These are phyloP conservation scores for Pseudopediastrum boryanum DNA, from an alignment of 139 green algal genomes.

Conservation along the genomic window DNA sequence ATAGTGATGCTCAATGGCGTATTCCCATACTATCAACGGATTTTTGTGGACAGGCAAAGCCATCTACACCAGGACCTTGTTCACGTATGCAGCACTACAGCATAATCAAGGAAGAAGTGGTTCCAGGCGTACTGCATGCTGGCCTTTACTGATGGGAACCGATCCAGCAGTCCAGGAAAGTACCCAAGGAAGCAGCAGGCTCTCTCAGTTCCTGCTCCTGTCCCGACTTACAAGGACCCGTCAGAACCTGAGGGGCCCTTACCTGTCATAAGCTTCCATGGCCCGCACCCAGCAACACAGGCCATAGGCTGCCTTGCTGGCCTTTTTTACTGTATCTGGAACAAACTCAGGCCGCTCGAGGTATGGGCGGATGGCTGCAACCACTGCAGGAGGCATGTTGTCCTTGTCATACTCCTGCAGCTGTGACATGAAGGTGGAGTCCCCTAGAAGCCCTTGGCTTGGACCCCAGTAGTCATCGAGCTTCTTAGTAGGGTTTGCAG, in stretches of 20 bases:
- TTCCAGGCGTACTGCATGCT: too few relatives aligned
- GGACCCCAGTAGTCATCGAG: constrained; percentile 83
- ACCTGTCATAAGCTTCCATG: constrained; percentile 80
- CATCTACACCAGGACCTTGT: too few relatives aligned
- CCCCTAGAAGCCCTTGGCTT: constrained; percentile 61
- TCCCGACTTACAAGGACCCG: neutral
- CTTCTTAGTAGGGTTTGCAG: constrained; percentile 56
- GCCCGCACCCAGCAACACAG: constrained; percentile 80
- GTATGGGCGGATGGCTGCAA: constrained; percentile 58
- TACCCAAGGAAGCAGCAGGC: neutral
- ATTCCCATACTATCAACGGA: too few relatives aligned
- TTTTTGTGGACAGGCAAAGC: too few relatives aligned
- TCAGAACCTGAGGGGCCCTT: neutral
- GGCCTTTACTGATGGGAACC: too few relatives aligned
- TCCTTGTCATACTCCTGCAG: constrained; percentile 74
- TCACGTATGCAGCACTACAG: too few relatives aligned
- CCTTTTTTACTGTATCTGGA: constrained; percentile 47
- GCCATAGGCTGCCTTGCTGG: constrained; percentile 68
- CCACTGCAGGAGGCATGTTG: constrained; percentile 23
- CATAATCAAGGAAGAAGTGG: too few relatives aligned
- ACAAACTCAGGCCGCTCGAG: constrained; percentile 63
- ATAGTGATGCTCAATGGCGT: too few relatives aligned
- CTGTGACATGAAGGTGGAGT: constrained; percentile 60
- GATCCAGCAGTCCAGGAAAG: neutral
- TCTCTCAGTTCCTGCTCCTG: neutral